A percentile compares a stretch with the other conserved stretches of the same genome.
phyloP scores from a whole-genome alignment of 1,284 basidiomycete species.

The Wolfiporia cocos region DNA sequence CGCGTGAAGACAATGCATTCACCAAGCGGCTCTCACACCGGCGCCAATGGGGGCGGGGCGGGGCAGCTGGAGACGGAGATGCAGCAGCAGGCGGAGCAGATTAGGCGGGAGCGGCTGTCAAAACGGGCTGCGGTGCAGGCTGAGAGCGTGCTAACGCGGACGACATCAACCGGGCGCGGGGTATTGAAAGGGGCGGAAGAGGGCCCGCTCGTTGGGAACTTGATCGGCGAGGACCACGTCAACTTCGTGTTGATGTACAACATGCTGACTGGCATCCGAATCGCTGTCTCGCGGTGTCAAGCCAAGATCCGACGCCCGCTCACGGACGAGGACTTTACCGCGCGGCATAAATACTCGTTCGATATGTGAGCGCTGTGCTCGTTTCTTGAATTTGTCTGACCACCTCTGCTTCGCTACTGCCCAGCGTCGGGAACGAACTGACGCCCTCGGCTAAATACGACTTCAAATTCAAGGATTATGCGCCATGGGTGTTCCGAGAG shows the following conservation, averaged over 20 bases:
- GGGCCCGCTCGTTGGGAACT: conserved; percentile 82
- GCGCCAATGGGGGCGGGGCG: conserved; percentile 20
- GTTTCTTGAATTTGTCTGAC: conserved; percentile 1
- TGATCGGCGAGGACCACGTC: conserved; percentile 95
- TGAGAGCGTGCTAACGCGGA: conserved; percentile 39
- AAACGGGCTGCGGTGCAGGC: conserved; percentile 47
- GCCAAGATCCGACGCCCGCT: conserved; percentile 88
- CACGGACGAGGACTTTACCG: conserved; percentile 83
- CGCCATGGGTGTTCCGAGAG: conserved; percentile 96
- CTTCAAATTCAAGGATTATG: conserved; percentile 99
- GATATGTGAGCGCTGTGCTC: conserved; percentile 84
- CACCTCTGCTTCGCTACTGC: conserved; percentile 10
- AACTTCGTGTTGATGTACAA: conserved; percentile 99
- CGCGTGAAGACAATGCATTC: conserved; percentile 18
- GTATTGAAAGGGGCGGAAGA: conserved; percentile 28
- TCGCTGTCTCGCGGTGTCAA: conserved; percentile 92
- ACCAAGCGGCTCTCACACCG: not conserved
- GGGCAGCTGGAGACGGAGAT: conserved; percentile 57
- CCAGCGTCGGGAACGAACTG: conserved; percentile 90
- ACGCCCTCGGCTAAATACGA: conserved; percentile 96
- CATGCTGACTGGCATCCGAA: conserved; percentile 98
- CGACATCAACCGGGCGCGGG: conserved; percentile 22
- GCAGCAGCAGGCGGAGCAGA: conserved; percentile 76
- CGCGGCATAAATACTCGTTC: conserved; percentile 94
- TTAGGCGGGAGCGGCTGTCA: conserved; percentile 67